Conservation (phyloP, 345 rosid genomes). For the Ricinus communis region DNA sequence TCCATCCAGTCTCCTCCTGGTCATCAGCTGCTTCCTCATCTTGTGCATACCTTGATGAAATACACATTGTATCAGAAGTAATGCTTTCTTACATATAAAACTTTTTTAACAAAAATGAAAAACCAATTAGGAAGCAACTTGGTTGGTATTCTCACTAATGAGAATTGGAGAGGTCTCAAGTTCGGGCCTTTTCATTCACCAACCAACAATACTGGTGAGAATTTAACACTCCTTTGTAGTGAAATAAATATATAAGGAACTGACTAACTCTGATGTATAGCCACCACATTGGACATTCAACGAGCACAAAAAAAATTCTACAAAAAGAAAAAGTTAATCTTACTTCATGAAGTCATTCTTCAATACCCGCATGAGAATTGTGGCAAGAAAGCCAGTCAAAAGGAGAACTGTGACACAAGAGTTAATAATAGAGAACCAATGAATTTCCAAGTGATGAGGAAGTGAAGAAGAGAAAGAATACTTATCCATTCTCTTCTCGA, state of each 20-base stretch:
- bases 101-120: too few relatives aligned
- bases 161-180: too few relatives aligned
- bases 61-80: background rate
- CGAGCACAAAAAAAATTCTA: too few relatives aligned
- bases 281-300: too few relatives aligned
- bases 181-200: too few relatives aligned
- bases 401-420: conserved; percentile 91
- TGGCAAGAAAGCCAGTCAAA: conserved; percentile 87
- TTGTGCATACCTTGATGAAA: conserved; percentile 40
- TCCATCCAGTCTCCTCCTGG: conserved; percentile 93
- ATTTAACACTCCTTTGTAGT: too few relatives aligned
- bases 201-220: too few relatives aligned
- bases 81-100: too few relatives aligned
- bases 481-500: conserved; percentile 88
- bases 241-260: too few relatives aligned
- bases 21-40: conserved; percentile 91
- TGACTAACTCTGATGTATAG: too few relatives aligned
- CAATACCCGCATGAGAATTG: conserved; percentile 85
- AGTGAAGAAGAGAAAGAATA: conserved; percentile 79
- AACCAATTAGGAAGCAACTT: too few relatives aligned
- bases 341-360: conserved; percentile 92
- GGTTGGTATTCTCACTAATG: too few relatives aligned
- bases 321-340: conserved; percentile 23
- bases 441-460: conserved; percentile 90
- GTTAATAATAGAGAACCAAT: conserved; percentile 90